phyloP scores from a whole-genome alignment of 1,284 basidiomycete species.

The Ceratobasidium sp. region DNA sequence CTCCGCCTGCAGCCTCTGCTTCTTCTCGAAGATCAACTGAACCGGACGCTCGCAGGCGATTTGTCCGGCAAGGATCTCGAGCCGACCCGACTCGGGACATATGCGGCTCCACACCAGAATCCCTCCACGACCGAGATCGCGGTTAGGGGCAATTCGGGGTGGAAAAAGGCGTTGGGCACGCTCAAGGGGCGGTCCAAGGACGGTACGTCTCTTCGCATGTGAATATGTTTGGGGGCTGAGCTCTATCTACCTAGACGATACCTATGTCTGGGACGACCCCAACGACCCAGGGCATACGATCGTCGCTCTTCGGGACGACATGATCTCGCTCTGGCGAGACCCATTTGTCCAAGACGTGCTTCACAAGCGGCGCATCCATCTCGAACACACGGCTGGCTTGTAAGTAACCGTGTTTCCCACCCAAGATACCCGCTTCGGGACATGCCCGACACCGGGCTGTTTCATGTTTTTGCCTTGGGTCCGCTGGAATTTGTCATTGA shows the following conservation, averaged over 20 bases:
- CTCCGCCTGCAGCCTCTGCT: slow-evolving; percentile 66
- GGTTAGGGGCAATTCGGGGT: slow-evolving; percentile 69
- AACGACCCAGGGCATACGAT: slow-evolving; percentile 73
- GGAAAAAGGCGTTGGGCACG: slow-evolving; percentile 68
- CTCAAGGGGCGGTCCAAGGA: background rate
- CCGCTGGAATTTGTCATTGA: background rate
- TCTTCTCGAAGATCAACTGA: slow-evolving; percentile 71
- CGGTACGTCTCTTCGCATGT: slow-evolving; percentile 10
- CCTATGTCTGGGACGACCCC: slow-evolving; percentile 78
- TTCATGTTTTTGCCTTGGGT: background rate
- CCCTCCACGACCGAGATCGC: slow-evolving; percentile 64
- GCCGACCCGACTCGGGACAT: slow-evolving; percentile 52
- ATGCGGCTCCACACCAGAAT: slow-evolving; percentile 49
- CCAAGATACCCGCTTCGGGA: background rate
- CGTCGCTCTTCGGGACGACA: slow-evolving; percentile 64
- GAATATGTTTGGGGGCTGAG: background rate
- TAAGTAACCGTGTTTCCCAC: slow-evolving; percentile 54
- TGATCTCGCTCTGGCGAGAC: slow-evolving; percentile 77
- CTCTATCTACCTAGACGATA: slow-evolving; percentile 40
- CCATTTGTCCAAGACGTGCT: slow-evolving; percentile 64
- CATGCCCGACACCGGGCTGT: background rate
- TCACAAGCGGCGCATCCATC: slow-evolving; percentile 65
- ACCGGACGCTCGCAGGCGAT: slow-evolving; percentile 66
- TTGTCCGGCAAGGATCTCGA: slow-evolving; percentile 59
- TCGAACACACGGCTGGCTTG: slow-evolving; percentile 85